Base-by-base conservation (phyloP, 768 basidiomycete genomes). In the Gymnopilus dilepis region DNA sequence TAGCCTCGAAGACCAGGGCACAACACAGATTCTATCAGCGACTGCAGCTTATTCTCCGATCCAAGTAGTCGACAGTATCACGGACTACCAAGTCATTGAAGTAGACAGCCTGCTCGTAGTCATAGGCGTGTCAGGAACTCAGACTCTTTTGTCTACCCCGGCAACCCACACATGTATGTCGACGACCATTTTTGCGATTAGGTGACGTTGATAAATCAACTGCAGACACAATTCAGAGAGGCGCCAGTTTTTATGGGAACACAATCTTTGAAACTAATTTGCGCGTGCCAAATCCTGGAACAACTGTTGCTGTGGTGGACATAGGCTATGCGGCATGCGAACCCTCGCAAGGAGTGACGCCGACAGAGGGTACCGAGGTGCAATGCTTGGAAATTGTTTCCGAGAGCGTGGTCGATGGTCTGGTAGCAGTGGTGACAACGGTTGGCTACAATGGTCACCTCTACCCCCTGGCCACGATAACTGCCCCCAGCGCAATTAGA, bases 141-240 rank as follows among this genome's bases (percentile, higher is more conserved):
- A 34, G 22, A 53, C 52, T 4, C 1, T 53, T 38, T 17, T 38
- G 21, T 22, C 52, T 17, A 53, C 52, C 13, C 52, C 52, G 21
- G 4, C 19, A 21, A 33, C 51, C 1, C 8, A 21, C 13, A 52
- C 31, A 21, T 33, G 34, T 52, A 37, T 33, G 31, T 21, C 5
- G 21, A 12, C 17, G 3, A 6, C n/a, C n/a, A 43, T 17, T 43
- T 6, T 33, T 52, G n/a, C 17, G 33, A 21, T 22, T 3, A 17
- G 12, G n/a, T n/a, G n/a, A n/a, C n/a, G n/a, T n/a, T n/a, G n/a
- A n/a, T n/a, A n/a, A n/a, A n/a, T n/a, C n/a, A n/a, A n/a, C n/a
- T n/a, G n/a, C n/a, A 53, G 52, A 53, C 30, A 53, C 52, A 1
- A 38, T 53, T n/a, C 21, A 38, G 22, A 53, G 52, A 40, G 52